These are phyloP conservation scores for Handroanthus guayacan DNA, from an alignment of 257 asterid species.

Conservation along the genomic window DNA sequence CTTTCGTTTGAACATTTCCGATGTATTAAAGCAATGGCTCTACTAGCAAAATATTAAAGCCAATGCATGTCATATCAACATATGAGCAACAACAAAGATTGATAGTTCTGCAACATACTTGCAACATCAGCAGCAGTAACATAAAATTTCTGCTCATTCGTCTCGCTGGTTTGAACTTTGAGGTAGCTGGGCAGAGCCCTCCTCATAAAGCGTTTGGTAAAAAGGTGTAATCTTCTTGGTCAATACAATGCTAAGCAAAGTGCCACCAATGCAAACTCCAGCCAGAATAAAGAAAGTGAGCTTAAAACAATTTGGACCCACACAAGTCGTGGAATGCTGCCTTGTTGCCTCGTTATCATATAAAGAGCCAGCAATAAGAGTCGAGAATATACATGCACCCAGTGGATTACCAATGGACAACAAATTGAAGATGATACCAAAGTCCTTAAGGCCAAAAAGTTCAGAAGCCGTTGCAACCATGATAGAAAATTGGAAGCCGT, in stretches of 20 bases:
- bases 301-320: slow-evolving; percentile 72
- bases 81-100: slow-evolving; percentile 16
- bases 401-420: slow-evolving; percentile 71
- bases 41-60: slow-evolving; percentile 14
- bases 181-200: slow-evolving; percentile 69
- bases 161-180: slow-evolving; percentile 48
- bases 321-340: slow-evolving; percentile 58
- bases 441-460: slow-evolving; percentile 71
- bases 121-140: slow-evolving; percentile 22
- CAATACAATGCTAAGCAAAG: slow-evolving; percentile 55
- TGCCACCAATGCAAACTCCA: slow-evolving; percentile 60
- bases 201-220: slow-evolving; percentile 70
- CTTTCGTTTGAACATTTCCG: not conserved
- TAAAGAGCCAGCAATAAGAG: slow-evolving; percentile 70
- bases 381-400: slow-evolving; percentile 77
- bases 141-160: slow-evolving; percentile 2
- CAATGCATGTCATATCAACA: not conserved
- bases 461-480: slow-evolving; percentile 79
- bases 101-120: not conserved
- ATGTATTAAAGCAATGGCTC: not conserved
- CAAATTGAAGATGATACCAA: slow-evolving; percentile 68
- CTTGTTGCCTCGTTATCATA: slow-evolving; percentile 69
- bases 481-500: slow-evolving; percentile 65
- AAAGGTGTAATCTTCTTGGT: slow-evolving; percentile 67
- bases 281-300: slow-evolving; percentile 64